phyloP scores from a whole-genome alignment of 1,284 basidiomycete genomes.

The Trichosporon inkin region DNA sequence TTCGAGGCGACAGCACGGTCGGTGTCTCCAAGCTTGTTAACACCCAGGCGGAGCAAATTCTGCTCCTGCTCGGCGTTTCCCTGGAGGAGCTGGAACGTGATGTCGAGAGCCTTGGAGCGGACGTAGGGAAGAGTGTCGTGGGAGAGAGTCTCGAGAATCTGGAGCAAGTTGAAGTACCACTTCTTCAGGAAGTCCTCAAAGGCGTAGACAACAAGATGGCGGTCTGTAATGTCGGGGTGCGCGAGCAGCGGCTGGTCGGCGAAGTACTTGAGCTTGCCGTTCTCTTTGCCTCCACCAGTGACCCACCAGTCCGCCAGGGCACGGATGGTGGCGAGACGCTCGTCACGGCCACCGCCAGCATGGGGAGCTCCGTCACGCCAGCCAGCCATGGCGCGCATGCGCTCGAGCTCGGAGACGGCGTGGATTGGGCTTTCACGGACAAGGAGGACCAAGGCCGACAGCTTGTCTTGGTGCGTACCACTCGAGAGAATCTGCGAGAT shows the following conservation, averaged over 20 bases:
- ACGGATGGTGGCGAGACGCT: conserved; percentile 81
- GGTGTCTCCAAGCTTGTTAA: conserved; percentile 92
- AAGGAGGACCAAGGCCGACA: conserved; percentile 86
- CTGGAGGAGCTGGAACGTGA: conserved; percentile 74
- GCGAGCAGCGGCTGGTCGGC: conserved; percentile 75
- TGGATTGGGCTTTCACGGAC: conserved; percentile 88
- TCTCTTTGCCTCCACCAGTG: conserved; percentile 72
- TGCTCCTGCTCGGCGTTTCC: conserved; percentile 97
- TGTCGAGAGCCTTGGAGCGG: conserved; percentile 69
- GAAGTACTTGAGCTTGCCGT: conserved; percentile 79
- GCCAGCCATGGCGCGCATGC: conserved; percentile 70
- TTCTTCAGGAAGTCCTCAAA: conserved; percentile 98
- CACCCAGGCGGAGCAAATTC: conserved; percentile 83
- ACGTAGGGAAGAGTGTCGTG: conserved; percentile 86
- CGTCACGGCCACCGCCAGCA: conserved; percentile 60
- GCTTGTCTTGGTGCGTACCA: conserved; percentile 88
- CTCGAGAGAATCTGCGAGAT: conserved; percentile 75
- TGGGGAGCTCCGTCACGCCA: conserved; percentile 57
- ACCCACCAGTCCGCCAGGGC: conserved; percentile 97
- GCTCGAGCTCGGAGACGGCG: conserved; percentile 75
- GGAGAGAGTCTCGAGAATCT: conserved; percentile 82
- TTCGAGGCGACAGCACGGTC: conserved; percentile 85
- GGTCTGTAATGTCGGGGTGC: conserved; percentile 65
- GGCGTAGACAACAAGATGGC: conserved; percentile 74
- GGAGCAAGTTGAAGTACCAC: conserved; percentile 88